These are phyloP conservation scores for Discostella stelligera DNA, from an alignment of 352 stramenopile species.

Conservation along the genomic window DNA sequence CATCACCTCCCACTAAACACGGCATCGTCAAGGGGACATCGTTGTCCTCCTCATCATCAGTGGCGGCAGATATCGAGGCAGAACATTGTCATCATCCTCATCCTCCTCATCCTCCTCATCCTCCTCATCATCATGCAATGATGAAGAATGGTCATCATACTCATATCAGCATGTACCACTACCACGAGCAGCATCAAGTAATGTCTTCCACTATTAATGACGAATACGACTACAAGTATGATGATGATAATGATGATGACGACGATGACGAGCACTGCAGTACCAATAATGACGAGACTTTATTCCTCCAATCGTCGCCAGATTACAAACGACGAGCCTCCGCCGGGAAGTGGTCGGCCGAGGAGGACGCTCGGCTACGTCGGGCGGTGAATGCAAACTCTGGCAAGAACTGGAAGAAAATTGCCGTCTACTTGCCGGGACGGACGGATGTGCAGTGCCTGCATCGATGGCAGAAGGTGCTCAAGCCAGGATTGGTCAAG, in stretches of 20 bases:
- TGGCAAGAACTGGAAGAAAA: conserved; percentile 79
- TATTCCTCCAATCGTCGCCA: conserved; percentile 13
- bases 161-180: background rate
- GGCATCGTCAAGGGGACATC: background rate
- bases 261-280: conserved; percentile 5
- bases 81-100: background rate
- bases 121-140: too few species aligned
- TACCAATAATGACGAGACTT: conserved; percentile 9
- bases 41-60: background rate
- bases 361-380: conserved; percentile 69
- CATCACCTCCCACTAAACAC: background rate
- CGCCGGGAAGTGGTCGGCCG: conserved; percentile 76
- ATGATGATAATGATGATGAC: background rate
- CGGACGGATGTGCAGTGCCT: conserved; percentile 85
- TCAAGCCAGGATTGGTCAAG: conserved; percentile 94
- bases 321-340: conserved; percentile 65
- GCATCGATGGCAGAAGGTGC: conserved; percentile 94
- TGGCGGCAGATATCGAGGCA: background rate
- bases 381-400: conserved; percentile 37
- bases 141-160: background rate
- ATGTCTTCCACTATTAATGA: background rate
- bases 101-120: too few species aligned
- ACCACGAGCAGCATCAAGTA: background rate
- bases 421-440: conserved; percentile 67
- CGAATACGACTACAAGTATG: background rate